These are phyloP conservation scores for Gelatoporia subvermispora DNA, from an alignment of 768 basidiomycete genomes.

Conservation along the genomic window DNA sequence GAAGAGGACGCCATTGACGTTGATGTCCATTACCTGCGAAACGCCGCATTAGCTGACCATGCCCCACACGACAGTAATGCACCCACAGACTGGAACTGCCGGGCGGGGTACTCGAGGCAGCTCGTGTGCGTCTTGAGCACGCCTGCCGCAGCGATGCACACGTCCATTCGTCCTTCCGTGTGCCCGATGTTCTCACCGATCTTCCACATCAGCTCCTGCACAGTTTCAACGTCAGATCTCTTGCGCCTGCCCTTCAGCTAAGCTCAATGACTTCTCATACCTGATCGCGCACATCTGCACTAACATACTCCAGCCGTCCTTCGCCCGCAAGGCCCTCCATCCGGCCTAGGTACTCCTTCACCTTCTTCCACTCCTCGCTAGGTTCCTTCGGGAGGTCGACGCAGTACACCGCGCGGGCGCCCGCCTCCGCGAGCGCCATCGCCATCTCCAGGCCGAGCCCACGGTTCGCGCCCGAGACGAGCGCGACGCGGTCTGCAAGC, in stretches of 20 bases:
- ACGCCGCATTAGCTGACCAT: no score
- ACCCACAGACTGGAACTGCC: slow-evolving; percentile 57
- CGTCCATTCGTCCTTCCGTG: slow-evolving; percentile 65
- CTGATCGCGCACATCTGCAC: slow-evolving; percentile 64
- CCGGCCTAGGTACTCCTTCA: slow-evolving; percentile 37
- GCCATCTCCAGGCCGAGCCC: slow-evolving; percentile 84
- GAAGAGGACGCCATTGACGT: slow-evolving; percentile 40
- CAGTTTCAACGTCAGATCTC: not conserved
- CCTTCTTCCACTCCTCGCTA: slow-evolving; percentile 52
- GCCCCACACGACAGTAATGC: no score
- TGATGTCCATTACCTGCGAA: slow-evolving; percentile 63
- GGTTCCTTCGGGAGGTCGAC: slow-evolving; percentile 56
- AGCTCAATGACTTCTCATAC: slow-evolving; percentile 35
- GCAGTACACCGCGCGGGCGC: slow-evolving; percentile 63
- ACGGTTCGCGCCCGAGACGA: slow-evolving; percentile 37
- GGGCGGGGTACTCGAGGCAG: slow-evolving; percentile 61
- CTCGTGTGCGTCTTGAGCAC: slow-evolving; percentile 51
- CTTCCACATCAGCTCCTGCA: slow-evolving; percentile 38
- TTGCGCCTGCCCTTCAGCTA: not conserved
- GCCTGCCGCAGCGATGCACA: slow-evolving; percentile 76
- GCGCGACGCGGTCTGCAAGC: slow-evolving; percentile 29
- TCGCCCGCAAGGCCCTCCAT: slow-evolving; percentile 15
- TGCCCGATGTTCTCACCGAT: slow-evolving; percentile 55
- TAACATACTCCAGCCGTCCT: slow-evolving; percentile 54
- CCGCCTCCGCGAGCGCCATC: slow-evolving; percentile 66